Evolutionary conservation across 2,329 filamentous ascomycete genomes (phyloP).

Genomic region (Pleomassaria siparia): DNA sequence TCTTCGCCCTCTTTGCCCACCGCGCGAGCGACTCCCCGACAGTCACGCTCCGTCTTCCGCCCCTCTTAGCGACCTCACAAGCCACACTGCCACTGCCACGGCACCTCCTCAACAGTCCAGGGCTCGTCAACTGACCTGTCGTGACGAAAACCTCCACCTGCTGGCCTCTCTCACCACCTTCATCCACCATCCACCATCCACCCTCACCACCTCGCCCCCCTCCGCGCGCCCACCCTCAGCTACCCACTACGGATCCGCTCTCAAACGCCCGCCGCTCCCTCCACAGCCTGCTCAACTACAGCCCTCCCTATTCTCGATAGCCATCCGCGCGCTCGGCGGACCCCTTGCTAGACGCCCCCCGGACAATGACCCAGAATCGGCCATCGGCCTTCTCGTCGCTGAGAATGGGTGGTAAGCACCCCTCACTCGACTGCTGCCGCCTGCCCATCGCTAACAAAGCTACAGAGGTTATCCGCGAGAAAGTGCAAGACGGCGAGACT

Average conservation of each 20-base stretch:
- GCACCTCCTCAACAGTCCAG: slow-evolving; percentile 17
- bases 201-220: slow-evolving; percentile 12
- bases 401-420: slow-evolving; percentile 91
- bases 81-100: slow-evolving; percentile 13
- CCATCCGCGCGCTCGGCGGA: slow-evolving; percentile 37
- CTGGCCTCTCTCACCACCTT: slow-evolving; percentile 12
- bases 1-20: slow-evolving; percentile 12
- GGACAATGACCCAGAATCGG: slow-evolving; percentile 83
- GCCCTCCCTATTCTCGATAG: slow-evolving; percentile 46
- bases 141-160: slow-evolving; percentile 15
- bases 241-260: slow-evolving; percentile 59
- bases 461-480: slow-evolving; percentile 94
- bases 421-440: slow-evolving; percentile 2
- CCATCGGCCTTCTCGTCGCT: slow-evolving; percentile 84
- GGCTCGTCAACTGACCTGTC: slow-evolving; percentile 8
- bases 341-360: slow-evolving; percentile 25
- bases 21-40: neutral
- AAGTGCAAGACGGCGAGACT: slow-evolving; percentile 96
- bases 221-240: slow-evolving; percentile 18
- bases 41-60: slow-evolving; percentile 6
- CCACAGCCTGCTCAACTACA: slow-evolving; percentile 50
- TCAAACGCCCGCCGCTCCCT: slow-evolving; percentile 42
- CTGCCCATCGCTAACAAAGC: slow-evolving; percentile 37
- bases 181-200: slow-evolving; percentile 13
- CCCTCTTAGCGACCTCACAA: slow-evolving; percentile 14